Percentiles rank a stretch among this genome's conserved stretches.
Evolutionary conservation across 441 rosid genomes (phyloP).

Genomic region (Populus hybrid): DNA sequence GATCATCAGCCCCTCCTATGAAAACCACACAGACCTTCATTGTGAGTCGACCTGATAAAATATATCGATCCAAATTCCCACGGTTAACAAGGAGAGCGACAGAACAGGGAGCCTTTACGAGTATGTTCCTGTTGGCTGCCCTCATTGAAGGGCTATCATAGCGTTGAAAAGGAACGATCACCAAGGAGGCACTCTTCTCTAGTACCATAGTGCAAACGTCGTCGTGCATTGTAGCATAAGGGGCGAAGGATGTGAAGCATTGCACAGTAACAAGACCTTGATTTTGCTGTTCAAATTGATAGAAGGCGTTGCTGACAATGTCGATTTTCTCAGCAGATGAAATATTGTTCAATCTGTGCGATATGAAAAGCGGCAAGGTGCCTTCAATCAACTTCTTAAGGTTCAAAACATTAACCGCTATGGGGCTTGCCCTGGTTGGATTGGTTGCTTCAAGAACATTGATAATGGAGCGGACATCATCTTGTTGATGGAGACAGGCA

Average conservation of each 20-base stretch:
- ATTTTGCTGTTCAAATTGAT: slow-evolving; percentile 19
- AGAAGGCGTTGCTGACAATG: slow-evolving; percentile 38
- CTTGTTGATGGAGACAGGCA: slow-evolving; percentile 38
- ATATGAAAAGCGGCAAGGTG: slow-evolving; percentile 36
- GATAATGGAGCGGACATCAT: slow-evolving; percentile 35
- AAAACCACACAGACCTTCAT: slow-evolving; percentile 46
- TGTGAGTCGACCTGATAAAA: slow-evolving; percentile 19
- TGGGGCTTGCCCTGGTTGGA: slow-evolving; percentile 28
- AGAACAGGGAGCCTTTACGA: slow-evolving; percentile 60
- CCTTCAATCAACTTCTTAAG: slow-evolving; percentile 36
- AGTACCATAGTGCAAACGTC: slow-evolving; percentile 40
- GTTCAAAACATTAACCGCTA: slow-evolving; percentile 32
- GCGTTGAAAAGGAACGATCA: slow-evolving; percentile 28
- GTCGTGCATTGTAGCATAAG: slow-evolving; percentile 37
- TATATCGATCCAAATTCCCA: slow-evolving; percentile 19
- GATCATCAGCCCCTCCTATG: slow-evolving; percentile 78
- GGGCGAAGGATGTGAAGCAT: slow-evolving; percentile 40
- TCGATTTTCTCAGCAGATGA: slow-evolving; percentile 8
- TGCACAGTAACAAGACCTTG: slow-evolving; percentile 19
- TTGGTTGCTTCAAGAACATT: slow-evolving; percentile 35
- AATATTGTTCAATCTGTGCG: slow-evolving; percentile 28
- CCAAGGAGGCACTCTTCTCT: slow-evolving; percentile 28
- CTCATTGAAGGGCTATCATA: slow-evolving; percentile 25
- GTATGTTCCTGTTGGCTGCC: slow-evolving; percentile 52
- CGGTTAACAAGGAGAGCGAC: slow-evolving; percentile 52